phyloP scores from a whole-genome alignment of 169 alveolate genomes.

The Babesia divergens region DNA sequence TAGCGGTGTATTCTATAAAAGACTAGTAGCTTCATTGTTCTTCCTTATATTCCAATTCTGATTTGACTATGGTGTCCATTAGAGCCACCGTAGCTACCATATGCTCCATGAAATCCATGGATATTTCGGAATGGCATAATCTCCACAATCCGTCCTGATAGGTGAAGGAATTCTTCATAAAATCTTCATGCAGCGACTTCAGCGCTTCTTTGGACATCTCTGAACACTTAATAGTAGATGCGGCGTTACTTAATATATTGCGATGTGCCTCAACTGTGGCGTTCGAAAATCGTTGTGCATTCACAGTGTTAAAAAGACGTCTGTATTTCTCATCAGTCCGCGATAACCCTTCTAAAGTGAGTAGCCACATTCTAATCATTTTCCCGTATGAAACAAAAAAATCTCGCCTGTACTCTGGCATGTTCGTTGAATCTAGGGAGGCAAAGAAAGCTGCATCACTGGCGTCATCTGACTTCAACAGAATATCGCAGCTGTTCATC shows the following conservation, averaged over 20 bases:
- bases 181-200: background rate
- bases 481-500: background rate
- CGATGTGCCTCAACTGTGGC: background rate
- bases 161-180: conserved; percentile 10
- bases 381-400: conserved; percentile 17
- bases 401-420: conserved; percentile 14
- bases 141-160: conserved; percentile 9
- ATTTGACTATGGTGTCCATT: conserved; percentile 1
- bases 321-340: background rate
- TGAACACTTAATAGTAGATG: background rate
- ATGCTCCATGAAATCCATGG: conserved; percentile 7
- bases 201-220: background rate
- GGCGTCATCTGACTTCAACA: background rate
- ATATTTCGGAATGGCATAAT: background rate
- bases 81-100: background rate
- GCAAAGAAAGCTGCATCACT: background rate
- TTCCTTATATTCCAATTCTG: conserved; percentile 10
- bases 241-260: background rate
- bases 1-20: too few species aligned
- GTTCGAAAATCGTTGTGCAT: background rate
- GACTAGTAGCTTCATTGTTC: too few species aligned
- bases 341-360: background rate
- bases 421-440: background rate
- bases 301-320: background rate
- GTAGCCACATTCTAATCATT: conserved; percentile 25